A percentile compares a stretch with the other conserved stretches of the same genome.
Evolutionary conservation across 805 yeast species (phyloP).

Genomic region (Nakazawaea ambrosiae): DNA sequence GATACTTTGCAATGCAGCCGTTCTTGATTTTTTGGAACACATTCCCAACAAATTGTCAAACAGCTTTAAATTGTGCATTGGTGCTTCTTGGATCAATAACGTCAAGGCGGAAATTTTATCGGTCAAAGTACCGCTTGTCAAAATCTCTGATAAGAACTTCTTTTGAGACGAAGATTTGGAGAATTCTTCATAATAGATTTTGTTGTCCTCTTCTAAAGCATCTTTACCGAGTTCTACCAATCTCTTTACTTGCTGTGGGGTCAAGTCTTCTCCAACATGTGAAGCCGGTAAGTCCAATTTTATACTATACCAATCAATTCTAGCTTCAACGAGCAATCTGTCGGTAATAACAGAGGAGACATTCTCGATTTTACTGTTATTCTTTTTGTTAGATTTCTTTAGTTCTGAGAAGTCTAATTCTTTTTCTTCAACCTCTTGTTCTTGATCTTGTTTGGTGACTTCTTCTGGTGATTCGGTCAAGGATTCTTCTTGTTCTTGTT

Average conservation of each 20-base stretch:
- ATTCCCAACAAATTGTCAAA: constrained; percentile 69
- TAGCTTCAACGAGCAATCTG: constrained; percentile 51
- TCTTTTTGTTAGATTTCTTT: constrained; percentile 12
- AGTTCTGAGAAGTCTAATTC: constrained; percentile 12
- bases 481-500: constrained; percentile 26
- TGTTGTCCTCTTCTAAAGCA: constrained; percentile 64
- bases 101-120: constrained; percentile 96
- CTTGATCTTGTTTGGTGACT: constrained; percentile 26
- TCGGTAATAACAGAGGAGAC: constrained; percentile 47
- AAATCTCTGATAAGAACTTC: constrained; percentile 81
- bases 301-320: constrained; percentile 73
- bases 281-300: constrained; percentile 29
- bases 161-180: constrained; percentile 73
- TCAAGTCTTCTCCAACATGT: constrained; percentile 28
- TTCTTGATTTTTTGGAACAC: constrained; percentile 88
- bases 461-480: constrained; percentile 31
- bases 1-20: constrained; percentile 85
- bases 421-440: constrained; percentile 22
- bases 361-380: constrained; percentile 19
- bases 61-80: constrained; percentile 80
- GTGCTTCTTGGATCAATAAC: constrained; percentile 89
- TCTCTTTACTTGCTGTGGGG: constrained; percentile 50
- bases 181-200: constrained; percentile 63
- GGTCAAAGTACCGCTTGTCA: constrained; percentile 85
- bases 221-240: constrained; percentile 61